Evolutionary conservation across 257 asterid genomes (phyloP).

Genomic region (Anisodus acutangulus): DNA sequence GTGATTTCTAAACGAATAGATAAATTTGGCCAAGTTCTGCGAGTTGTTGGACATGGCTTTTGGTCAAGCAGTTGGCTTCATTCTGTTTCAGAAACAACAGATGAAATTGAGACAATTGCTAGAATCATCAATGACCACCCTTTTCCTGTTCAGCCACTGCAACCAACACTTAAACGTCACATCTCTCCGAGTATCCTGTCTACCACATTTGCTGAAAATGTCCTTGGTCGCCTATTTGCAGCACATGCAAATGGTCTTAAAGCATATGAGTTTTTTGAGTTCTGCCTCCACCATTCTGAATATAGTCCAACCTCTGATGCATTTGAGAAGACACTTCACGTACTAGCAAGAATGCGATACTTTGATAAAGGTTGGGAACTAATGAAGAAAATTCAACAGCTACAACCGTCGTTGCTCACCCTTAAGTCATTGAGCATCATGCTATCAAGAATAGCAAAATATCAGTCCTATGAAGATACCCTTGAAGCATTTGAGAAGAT

Average conservation of each 20-base stretch:
- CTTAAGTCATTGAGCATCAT: slow-evolving; percentile 87
- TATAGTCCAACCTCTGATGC: slow-evolving; percentile 79
- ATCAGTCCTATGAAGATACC: slow-evolving; percentile 71
- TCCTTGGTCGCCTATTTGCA: slow-evolving; percentile 80
- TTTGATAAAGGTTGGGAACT: slow-evolving; percentile 89
- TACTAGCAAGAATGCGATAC: slow-evolving; percentile 89
- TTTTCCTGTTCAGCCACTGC: slow-evolving; percentile 60
- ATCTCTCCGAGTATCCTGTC: slow-evolving; percentile 53
- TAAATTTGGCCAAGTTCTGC: slow-evolving; percentile 30
- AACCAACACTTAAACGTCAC: slow-evolving; percentile 50
- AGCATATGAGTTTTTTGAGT: slow-evolving; percentile 74
- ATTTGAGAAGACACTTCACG: slow-evolving; percentile 84
- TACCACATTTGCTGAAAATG: slow-evolving; percentile 62
- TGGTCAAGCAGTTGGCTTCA: slow-evolving; percentile 38
- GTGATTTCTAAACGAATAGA: slow-evolving; percentile 31
- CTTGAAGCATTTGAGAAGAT: slow-evolving; percentile 78
- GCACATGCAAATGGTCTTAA: slow-evolving; percentile 90
- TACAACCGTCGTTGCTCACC: slow-evolving; percentile 71
- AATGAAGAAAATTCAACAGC: slow-evolving; percentile 48
- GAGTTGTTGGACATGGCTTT: slow-evolving; percentile 35
- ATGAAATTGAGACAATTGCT: slow-evolving; percentile 52
- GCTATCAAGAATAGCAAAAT: slow-evolving; percentile 81
- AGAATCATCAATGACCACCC: slow-evolving; percentile 69
- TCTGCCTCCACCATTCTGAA: slow-evolving; percentile 55
- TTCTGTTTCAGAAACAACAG: slow-evolving; percentile 38